Evolutionary conservation across 305 asterid genomes (phyloP).

Genomic region (Solanum chacoense): DNA sequence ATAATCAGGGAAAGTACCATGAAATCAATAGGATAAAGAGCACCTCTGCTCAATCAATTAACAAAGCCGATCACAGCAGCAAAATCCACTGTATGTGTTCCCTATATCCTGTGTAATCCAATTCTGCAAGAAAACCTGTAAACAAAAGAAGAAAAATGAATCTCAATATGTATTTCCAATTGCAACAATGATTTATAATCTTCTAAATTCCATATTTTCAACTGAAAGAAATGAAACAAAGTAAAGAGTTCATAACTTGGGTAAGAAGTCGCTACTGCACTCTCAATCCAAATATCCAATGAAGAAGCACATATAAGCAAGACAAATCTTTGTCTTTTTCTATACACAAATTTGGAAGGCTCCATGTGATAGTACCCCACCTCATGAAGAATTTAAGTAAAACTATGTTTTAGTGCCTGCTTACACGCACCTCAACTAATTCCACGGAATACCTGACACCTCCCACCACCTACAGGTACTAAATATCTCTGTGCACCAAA

Average conservation of each 20-base stretch:
- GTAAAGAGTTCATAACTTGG: background rate
- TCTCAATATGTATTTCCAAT: background rate
- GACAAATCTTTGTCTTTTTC: background rate
- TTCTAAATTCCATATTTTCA: background rate
- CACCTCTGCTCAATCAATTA: constrained; percentile 5
- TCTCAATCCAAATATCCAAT: background rate
- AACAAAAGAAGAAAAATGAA: constrained; percentile 9
- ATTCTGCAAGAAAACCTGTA: constrained; percentile 21
- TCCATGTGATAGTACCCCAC: background rate
- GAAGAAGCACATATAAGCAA: background rate
- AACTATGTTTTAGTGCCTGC: background rate
- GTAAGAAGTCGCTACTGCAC: background rate
- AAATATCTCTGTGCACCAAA: background rate
- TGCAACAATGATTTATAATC: background rate
- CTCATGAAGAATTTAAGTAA: background rate
- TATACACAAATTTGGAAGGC: background rate
- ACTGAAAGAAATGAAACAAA: background rate
- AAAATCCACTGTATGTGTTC: constrained; percentile 9
- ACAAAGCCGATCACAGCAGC: constrained; percentile 12
- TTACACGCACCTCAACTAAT: background rate
- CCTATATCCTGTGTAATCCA: background rate
- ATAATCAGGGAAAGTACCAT: constrained; percentile 2
- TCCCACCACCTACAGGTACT: background rate
- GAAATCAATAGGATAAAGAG: constrained; percentile 6
- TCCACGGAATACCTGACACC: background rate